Conservation (phyloP, 441 rosid species). For the Aleurites moluccanus region DNA sequence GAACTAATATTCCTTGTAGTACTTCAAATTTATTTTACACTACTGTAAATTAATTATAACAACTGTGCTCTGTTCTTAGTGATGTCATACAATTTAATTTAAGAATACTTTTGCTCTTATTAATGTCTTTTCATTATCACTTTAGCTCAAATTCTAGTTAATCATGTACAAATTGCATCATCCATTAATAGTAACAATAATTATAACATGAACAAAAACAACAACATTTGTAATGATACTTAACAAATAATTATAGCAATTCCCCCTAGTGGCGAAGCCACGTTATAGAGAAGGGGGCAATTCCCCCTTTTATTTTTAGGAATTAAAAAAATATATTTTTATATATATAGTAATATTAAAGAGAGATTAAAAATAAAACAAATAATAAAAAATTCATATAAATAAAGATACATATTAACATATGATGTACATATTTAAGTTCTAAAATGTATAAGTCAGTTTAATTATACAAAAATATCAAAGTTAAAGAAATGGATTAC, state of each 20-base stretch:
- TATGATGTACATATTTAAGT: too few relatives aligned
- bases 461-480: too few relatives aligned
- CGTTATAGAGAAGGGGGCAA: too few relatives aligned
- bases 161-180: constrained; percentile 8
- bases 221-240: background rate
- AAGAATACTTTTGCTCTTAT: background rate
- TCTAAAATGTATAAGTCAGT: too few relatives aligned
- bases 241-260: background rate
- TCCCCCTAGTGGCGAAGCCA: too few relatives aligned
- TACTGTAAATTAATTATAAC: too few relatives aligned
- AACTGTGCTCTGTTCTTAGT: background rate
- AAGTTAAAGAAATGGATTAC: too few relatives aligned
- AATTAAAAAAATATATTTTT: too few relatives aligned
- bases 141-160: background rate
- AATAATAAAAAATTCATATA: too few relatives aligned
- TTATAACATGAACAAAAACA: background rate
- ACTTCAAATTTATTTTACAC: background rate
- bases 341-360: too few relatives aligned
- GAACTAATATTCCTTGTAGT: constrained; percentile 1
- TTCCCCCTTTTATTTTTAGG: background rate
- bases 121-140: constrained; percentile 14
- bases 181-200: constrained; percentile 6
- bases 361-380: too few relatives aligned
- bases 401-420: too few relatives aligned
- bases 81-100: background rate